A percentile compares a stretch with the other conserved stretches of the same genome.
Evolutionary conservation across 768 basidiomycete genomes (phyloP).

Genomic region (Russula abietina): DNA sequence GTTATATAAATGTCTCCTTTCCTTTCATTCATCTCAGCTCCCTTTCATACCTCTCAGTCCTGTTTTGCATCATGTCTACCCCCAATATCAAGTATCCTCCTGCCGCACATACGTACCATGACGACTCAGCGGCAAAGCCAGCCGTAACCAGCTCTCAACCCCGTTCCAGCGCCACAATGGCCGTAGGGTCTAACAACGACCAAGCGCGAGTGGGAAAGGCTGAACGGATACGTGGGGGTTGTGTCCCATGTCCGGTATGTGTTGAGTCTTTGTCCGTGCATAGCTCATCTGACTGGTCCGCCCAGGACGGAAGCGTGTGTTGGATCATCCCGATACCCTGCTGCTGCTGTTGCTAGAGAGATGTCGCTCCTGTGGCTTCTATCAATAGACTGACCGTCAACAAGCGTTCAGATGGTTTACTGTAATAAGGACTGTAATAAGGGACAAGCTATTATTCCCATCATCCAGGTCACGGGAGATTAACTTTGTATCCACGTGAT

Average conservation of each 20-base stretch:
- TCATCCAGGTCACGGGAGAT: not conserved
- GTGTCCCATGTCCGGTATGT: slow-evolving; percentile 20
- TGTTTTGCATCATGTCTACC: slow-evolving; percentile 6
- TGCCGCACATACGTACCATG: slow-evolving; percentile 2
- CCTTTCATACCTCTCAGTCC: slow-evolving; percentile 6
- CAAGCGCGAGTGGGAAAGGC: slow-evolving; percentile 6
- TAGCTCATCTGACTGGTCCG: not conserved
- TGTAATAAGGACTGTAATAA: too few species aligned
- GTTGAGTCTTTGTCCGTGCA: not conserved
- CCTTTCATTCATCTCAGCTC: not conserved
- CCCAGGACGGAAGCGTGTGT: slow-evolving; percentile 20
- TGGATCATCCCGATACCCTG: slow-evolving; percentile 21
- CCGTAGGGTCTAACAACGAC: not conserved
- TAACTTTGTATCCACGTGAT: not conserved
- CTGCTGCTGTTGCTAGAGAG: slow-evolving; percentile 17
- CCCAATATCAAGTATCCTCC: slow-evolving; percentile 18
- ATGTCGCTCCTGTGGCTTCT: not conserved
- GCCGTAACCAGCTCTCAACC: slow-evolving; percentile 17
- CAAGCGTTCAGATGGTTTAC: too few species aligned
- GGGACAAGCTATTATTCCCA: not conserved
- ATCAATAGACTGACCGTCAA: too few species aligned
- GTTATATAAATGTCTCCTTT: not conserved
- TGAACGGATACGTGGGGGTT: slow-evolving; percentile 20
- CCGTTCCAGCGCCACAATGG: slow-evolving; percentile 3
- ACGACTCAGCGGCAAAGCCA: not conserved